These are phyloP conservation scores for Trametes versicolor DNA, from an alignment of 1,284 basidiomycete species.

Conservation along the genomic window DNA sequence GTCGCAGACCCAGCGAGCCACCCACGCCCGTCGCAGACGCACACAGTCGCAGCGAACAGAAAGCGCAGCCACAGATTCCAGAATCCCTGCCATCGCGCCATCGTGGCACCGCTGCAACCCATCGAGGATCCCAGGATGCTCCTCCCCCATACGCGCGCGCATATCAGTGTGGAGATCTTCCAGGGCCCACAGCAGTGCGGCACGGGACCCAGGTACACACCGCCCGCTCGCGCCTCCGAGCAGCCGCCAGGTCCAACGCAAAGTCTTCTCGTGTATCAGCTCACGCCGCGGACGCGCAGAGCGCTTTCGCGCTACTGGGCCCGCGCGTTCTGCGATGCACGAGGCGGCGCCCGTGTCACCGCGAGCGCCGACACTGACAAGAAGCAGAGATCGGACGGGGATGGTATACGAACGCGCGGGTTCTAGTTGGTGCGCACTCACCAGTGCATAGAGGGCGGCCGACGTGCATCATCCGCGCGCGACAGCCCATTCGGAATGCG, in stretches of 20 bases:
- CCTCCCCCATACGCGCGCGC: neutral
- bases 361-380: neutral
- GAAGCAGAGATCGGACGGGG: neutral
- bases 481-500: conserved; percentile 9
- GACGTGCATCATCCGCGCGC: neutral
- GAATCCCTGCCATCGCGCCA: neutral
- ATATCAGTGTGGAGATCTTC: too few relatives aligned
- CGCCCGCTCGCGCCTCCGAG: neutral
- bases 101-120: neutral
- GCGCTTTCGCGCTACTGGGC: neutral
- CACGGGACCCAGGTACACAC: too few relatives aligned
- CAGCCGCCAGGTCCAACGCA: neutral
- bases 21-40: neutral
- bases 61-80: neutral
- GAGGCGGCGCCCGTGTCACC: conserved; percentile 4
- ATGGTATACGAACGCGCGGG: neutral
- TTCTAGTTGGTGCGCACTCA: neutral
- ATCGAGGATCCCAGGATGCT: neutral
- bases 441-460: neutral
- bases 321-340: conserved; percentile 13
- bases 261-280: too few relatives aligned
- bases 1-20: neutral
- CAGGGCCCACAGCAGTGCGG: too few relatives aligned
- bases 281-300: neutral
- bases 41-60: neutral